Base-by-base conservation (phyloP, 768 basidiomycete genomes). In the Auriculariales sp. region DNA sequence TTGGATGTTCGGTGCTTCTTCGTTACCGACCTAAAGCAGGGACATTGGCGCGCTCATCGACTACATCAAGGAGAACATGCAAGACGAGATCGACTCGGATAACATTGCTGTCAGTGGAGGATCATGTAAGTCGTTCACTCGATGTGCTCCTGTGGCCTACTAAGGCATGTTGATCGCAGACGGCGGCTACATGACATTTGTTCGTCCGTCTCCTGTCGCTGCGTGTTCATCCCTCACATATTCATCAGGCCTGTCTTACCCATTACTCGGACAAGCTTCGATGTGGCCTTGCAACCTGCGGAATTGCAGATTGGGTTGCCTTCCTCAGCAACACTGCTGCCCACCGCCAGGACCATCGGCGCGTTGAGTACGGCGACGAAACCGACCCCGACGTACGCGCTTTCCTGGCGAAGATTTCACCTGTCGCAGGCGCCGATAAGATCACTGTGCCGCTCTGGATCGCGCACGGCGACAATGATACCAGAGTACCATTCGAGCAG, bases 241-340 rank as follows among this genome's bases (percentile, higher is more conserved):
- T 19, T 15, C 28, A n/a, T 19, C 50, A 68, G 68, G 68, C 69
- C 3, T 61, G 66, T 17, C 59, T 71, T 49, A 61, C 62, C 7
- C 68, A 71, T 46, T 70, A 67, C 36, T 70, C 70, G 15, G 55
- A 64, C 49, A 64, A 64, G 53, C 62, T 71, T 30, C 62, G 55
- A 32, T 70, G 70, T 28, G 69, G 69, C 1, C 53, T 71, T 12
- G 66, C 67, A 29, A 65, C 69, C 52, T 71, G 64, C 51, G 69
- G 68, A 10, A 62, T 71, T 22, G 58, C 56, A 22, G 64, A 70
- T 50, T 70, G 65, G 61, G 58, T 63, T 10, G 67, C 66, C 1
- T 70, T 70, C 53, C 65, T 70, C n/a, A 58, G 68, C 53, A 67
- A 69, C 39, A 71, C 68, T 2, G 68, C 68, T 15, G 52, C 64